phyloP scores from a whole-genome alignment of 1,284 basidiomycete genomes.

The Melampsora occidentalis region DNA sequence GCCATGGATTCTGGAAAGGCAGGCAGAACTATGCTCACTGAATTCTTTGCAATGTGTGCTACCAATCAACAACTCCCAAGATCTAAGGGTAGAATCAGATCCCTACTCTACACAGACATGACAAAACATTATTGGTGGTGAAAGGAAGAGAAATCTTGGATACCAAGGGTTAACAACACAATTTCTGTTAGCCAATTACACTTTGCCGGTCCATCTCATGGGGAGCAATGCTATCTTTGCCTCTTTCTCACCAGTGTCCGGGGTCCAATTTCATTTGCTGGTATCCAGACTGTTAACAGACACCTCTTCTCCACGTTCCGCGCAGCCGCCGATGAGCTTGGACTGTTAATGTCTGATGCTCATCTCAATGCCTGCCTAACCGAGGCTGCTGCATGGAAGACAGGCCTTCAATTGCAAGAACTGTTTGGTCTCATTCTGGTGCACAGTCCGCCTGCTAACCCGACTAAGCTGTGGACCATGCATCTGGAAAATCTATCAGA shows the following conservation, averaged over 20 bases:
- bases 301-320: background rate
- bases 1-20: background rate
- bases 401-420: slow-evolving; percentile 46
- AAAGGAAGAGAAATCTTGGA: slow-evolving; percentile 44
- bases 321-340: background rate
- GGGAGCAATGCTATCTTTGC: slow-evolving; percentile 5
- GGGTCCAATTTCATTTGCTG: background rate
- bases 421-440: background rate
- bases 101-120: background rate
- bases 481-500: background rate
- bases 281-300: background rate
- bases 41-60: background rate
- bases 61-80: too few species aligned
- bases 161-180: background rate
- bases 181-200: background rate
- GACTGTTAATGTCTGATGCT: slow-evolving; percentile 8
- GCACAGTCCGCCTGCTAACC: slow-evolving; percentile 7
- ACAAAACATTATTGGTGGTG: slow-evolving; percentile 1
- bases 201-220: background rate
- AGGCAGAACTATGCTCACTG: background rate
- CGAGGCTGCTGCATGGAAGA: slow-evolving; percentile 8
- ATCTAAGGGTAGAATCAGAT: background rate
- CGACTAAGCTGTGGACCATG: background rate
- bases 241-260: background rate
- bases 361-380: background rate